A percentile compares a stretch with the other conserved stretches of the same genome.
These are phyloP conservation scores for Ottelia alismoides DNA, from an alignment of 106 monocot genomes.

Conservation along the genomic window DNA sequence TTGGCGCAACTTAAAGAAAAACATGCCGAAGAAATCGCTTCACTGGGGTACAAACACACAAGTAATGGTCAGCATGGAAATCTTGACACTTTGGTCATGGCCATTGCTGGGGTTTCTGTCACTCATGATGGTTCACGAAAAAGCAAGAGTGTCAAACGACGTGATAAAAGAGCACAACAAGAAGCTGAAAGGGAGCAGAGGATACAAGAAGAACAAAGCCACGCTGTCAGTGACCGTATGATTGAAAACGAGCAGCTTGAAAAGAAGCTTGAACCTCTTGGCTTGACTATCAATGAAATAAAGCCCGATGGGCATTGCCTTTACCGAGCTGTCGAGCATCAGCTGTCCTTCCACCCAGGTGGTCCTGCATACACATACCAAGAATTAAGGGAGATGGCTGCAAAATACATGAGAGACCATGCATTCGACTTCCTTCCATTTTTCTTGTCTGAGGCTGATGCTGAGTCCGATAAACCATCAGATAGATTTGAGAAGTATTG, in stretches of 20 bases:
- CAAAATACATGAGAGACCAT: constrained; percentile 39
- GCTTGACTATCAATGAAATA: too few relatives aligned
- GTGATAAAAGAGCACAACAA: constrained; percentile 39
- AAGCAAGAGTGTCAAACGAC: constrained; percentile 31
- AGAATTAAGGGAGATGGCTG: constrained; percentile 41
- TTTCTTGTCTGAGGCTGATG: constrained; percentile 32
- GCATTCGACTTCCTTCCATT: constrained; percentile 39
- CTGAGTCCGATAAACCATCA: constrained; percentile 23
- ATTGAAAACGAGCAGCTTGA: constrained; percentile 38
- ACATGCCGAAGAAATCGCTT: too few relatives aligned
- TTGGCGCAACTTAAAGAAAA: too few relatives aligned
- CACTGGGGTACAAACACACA: neutral
- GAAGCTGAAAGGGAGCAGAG: constrained; percentile 53
- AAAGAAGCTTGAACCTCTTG: constrained; percentile 46
- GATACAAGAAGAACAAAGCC: constrained; percentile 48
- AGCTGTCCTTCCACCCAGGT: constrained; percentile 20
- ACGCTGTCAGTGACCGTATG: constrained; percentile 40
- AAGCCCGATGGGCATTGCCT: constrained; percentile 69
- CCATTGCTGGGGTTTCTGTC: too few relatives aligned
- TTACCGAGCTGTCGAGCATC: constrained; percentile 51
- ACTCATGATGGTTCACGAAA: too few relatives aligned
- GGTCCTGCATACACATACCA: constrained; percentile 12
- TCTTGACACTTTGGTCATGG: too few relatives aligned
- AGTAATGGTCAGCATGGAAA: too few relatives aligned
- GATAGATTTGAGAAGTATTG: too few relatives aligned